Evolutionary conservation across 306 rosid genomes (phyloP), one percentile per base, ranked within the genome.

Genomic region (Abrus precatorius): DNA sequence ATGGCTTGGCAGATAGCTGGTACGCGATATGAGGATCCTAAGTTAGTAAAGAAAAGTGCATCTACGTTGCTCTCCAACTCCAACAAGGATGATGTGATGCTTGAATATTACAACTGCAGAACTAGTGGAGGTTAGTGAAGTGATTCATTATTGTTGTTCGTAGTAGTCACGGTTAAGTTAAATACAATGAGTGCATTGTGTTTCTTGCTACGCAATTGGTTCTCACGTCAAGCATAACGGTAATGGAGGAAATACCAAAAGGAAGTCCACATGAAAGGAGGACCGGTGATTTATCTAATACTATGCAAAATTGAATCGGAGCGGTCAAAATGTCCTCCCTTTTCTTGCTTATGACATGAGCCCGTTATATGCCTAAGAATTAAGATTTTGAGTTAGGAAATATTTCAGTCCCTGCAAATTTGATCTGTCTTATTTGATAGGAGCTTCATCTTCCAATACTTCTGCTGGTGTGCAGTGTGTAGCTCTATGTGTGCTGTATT

Each of bases 1-100:
- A 88, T 78, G 84, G 97, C 97, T 53, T 94, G 98, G 98, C 90
- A 89, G 81, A 85, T 94, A 80, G 94, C 97, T 57, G 97, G 98
- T 43, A 83, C 93, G 8, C 82, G 94, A 83, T 94, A 87, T 48
- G 89, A 81, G 70, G 92, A 94, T 80, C 87, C 97, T 76, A 91
- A 91, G 82, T 83, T 94, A 55, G 86, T 80, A 32, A 88, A 87
- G 86, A 92, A 85, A 85, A 80, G 33, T 76, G 88, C 90, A 47
- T 92, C 93, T 62, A 33, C 65, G n/a, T 82, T 87, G 69, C 75
- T 88, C 62, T 52, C 64, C 74, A 82, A 62, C 73, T 78, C 77
- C 60, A 72, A 69, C 59, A 86, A 70, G 63, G 88, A 85, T 41
- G 84, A 74, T 52, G 79, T 33, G 45, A 77, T n/a, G 74, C 85